These are phyloP conservation scores for Tuber magnatum DNA, from an alignment of 495 filamentous ascomycete genomes.

Conservation along the genomic window DNA sequence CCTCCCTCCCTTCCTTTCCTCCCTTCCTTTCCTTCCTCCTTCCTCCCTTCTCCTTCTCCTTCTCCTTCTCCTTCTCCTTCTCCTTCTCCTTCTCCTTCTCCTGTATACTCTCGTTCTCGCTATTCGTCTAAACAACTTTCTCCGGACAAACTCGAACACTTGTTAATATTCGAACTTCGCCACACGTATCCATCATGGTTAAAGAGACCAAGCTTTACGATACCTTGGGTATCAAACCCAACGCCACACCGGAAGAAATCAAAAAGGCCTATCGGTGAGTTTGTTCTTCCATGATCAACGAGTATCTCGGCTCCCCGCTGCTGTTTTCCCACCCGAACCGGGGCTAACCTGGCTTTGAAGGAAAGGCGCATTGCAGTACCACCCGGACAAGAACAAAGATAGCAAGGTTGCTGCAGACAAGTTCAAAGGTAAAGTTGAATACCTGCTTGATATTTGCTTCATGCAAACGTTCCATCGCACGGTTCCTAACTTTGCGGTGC, in stretches of 20 bases:
- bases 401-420: constrained; percentile 75
- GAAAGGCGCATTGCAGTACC: constrained; percentile 82
- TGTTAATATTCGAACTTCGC: background rate
- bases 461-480: background rate
- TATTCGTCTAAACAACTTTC: constrained; percentile 7
- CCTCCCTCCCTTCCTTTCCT: too few relatives aligned
- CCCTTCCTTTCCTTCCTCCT: background rate
- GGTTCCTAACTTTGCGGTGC: constrained; percentile 23
- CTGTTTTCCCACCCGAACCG: constrained; percentile 6
- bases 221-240: constrained; percentile 63
- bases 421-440: constrained; percentile 59
- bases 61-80: background rate
- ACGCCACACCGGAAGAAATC: constrained; percentile 83
- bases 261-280: constrained; percentile 90
- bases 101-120: background rate
- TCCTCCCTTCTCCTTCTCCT: background rate
- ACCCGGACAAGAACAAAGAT: constrained; percentile 97
- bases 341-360: constrained; percentile 44
- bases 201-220: constrained; percentile 85
- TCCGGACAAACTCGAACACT: constrained; percentile 11
- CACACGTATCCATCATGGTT: constrained; percentile 56
- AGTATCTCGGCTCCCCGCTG: constrained; percentile 1
- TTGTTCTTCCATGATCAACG: constrained; percentile 9
- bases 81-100: constrained; percentile 1
- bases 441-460: constrained; percentile 7